Evolutionary conservation across 2,329 filamentous ascomycete genomes (phyloP), one percentile per base, ranked within the genome.

Genomic region (Aureobasidium sp.): DNA sequence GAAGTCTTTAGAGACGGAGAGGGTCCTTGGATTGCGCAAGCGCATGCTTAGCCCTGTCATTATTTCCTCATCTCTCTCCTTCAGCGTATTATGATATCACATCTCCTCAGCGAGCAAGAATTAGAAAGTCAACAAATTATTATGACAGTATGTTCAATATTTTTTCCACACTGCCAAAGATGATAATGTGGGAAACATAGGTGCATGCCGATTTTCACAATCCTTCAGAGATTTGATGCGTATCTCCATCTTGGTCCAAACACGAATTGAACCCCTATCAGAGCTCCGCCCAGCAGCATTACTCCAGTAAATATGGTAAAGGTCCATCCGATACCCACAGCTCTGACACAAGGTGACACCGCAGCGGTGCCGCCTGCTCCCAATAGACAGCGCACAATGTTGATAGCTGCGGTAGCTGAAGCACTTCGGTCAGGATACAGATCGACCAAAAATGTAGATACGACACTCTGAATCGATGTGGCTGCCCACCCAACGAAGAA

Each of bases 401-500:
- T 81, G 21, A 79, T 60, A 39, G 73, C 75, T 0, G 78, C 78
- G 39, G 70, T 79, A 0, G 77, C 77, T 0, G 74, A 73, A 0
- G 77, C 78, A 53, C 74, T 75, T 8, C 66, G 64, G 11, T 72
- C 70, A 0, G 72, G 70, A 55, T 77, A 80, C 0, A 79, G 63
- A 57, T 81, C 78, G 3, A 80, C 71, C 0, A 80, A 66, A 53
- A 77, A 79, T 0, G 77, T 80, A 64, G 71, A 75, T 25, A 78
- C 68, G 1, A 74, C 60, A 1, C 71, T 74, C 34, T 77, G 71
- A 3, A 70, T 75, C 0, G 76, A 76, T 4, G 77, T 68, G 0
- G 71, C 71, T 0, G 76, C 70, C 76, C 75, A 79, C 3, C 78
- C 77, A 0, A 73, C 74, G 32, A 79, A 64, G 51, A 80, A 79